Evolutionary conservation across 192 early-diverging fungal genomes (phyloP).

Genomic region (Funneliformis geosporum): DNA sequence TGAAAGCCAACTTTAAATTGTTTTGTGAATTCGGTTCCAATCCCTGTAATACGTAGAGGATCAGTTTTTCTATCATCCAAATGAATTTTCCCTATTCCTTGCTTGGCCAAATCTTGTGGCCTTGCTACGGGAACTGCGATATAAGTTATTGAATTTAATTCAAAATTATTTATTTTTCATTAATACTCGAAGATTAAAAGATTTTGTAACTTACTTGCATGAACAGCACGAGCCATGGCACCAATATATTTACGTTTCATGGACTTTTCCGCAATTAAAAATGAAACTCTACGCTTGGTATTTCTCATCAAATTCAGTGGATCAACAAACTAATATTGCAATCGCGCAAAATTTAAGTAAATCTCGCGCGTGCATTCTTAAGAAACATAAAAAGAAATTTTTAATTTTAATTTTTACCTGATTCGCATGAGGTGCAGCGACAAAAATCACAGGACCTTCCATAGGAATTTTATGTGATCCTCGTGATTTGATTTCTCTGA

Average conservation of each 20-base stretch:
- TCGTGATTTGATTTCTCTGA: conserved; percentile 84
- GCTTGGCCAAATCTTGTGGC: conserved; percentile 84
- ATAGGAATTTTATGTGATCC: conserved; percentile 82
- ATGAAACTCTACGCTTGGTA: conserved; percentile 73
- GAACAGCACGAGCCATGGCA: conserved; percentile 69
- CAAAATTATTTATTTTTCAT: neutral
- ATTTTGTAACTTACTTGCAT: conserved; percentile 66
- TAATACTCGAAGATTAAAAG: neutral
- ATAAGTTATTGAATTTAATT: neutral
- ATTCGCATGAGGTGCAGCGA: conserved; percentile 79
- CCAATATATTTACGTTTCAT: conserved; percentile 90
- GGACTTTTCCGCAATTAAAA: conserved; percentile 81
- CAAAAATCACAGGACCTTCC: conserved; percentile 93
- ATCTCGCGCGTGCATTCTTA: neutral
- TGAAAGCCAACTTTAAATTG: conserved; percentile 65
- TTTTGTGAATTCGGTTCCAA: conserved; percentile 68
- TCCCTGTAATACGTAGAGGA: conserved; percentile 68
- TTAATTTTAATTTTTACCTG: conserved; percentile 48
- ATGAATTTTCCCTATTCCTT: conserved; percentile 71
- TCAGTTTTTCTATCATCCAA: conserved; percentile 63
- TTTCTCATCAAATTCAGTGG: conserved; percentile 85
- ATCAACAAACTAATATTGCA: conserved; percentile 88
- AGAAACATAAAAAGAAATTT: neutral
- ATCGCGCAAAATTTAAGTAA: neutral
- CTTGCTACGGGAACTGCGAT: conserved; percentile 83